phyloP scores from a whole-genome alignment of 2,329 filamentous ascomycete species.

The Venturia carpophila region DNA sequence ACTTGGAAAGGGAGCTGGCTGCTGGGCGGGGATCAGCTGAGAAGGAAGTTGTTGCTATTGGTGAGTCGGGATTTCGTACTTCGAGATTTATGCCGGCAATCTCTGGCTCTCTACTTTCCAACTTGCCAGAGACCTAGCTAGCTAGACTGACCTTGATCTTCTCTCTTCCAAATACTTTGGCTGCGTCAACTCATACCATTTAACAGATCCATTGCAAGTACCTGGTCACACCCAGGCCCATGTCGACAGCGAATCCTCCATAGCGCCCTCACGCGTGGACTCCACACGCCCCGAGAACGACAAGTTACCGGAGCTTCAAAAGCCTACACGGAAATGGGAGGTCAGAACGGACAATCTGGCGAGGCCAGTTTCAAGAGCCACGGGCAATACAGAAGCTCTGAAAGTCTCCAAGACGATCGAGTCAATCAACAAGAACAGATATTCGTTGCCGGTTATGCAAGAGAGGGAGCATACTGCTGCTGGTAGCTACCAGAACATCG shows the following conservation, averaged over 20 bases:
- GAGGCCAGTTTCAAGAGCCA: conserved; percentile 11
- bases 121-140: not conserved
- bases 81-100: not conserved
- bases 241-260: not conserved
- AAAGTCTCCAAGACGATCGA: conserved; percentile 16
- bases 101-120: not conserved
- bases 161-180: not conserved
- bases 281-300: conserved; percentile 5
- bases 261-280: not conserved
- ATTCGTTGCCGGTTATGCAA: not conserved
- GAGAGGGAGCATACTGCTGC: not conserved
- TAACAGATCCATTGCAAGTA: not conserved
- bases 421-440: conserved; percentile 16
- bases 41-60: conserved; percentile 7
- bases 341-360: conserved; percentile 14
- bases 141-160: not conserved
- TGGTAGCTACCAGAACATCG: not conserved
- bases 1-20: conserved; percentile 3
- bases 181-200: not conserved
- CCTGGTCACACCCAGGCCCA: not conserved
- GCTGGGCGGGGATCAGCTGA: not conserved
- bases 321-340: conserved; percentile 6
- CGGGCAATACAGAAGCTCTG: not conserved
- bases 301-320: not conserved
- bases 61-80: not conserved